A percentile compares a stretch with the other conserved stretches of the same genome.
Conservation (phyloP, 1,284 basidiomycete species). For the Trichosporon sp. region DNA sequence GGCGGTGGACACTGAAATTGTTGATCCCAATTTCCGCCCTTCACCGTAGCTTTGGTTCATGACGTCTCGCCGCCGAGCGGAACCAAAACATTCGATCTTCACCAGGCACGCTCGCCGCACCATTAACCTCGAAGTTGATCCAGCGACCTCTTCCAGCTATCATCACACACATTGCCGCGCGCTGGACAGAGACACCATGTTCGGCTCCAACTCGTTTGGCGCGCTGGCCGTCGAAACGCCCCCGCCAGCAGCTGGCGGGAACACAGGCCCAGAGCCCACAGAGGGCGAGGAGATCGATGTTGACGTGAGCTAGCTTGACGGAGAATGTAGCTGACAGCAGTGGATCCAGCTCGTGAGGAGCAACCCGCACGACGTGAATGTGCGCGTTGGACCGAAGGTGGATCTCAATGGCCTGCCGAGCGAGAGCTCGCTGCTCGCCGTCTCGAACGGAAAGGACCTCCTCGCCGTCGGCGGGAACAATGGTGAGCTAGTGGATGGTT, state of each 20-base stretch:
- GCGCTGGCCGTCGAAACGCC: conserved; percentile 40
- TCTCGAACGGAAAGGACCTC: conserved; percentile 53
- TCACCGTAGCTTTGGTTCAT: neutral
- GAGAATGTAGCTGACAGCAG: conserved; percentile 35
- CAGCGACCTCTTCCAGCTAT: neutral
- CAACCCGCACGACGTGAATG: conserved; percentile 52
- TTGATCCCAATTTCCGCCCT: neutral
- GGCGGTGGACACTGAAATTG: neutral
- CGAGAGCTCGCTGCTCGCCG: conserved; percentile 55
- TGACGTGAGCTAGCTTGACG: conserved; percentile 39
- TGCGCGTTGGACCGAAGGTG: conserved; percentile 49
- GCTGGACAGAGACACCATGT: conserved; percentile 31
- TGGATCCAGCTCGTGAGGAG: conserved; percentile 56
- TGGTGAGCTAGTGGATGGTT: conserved; percentile 14
- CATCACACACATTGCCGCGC: conserved; percentile 4
- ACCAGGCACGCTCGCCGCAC: neutral
- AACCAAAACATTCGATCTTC: conserved; percentile 5
- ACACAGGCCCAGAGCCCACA: conserved; percentile 32
- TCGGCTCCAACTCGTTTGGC: conserved; percentile 44
- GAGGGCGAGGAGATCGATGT: conserved; percentile 53
- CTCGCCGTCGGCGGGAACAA: conserved; percentile 54
- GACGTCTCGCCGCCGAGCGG: neutral
- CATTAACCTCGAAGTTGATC: neutral
- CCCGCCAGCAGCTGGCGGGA: conserved; percentile 26
- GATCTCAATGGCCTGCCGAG: conserved; percentile 48